Conservation (phyloP, 75 land plant species). For the Larix kaempferi region DNA sequence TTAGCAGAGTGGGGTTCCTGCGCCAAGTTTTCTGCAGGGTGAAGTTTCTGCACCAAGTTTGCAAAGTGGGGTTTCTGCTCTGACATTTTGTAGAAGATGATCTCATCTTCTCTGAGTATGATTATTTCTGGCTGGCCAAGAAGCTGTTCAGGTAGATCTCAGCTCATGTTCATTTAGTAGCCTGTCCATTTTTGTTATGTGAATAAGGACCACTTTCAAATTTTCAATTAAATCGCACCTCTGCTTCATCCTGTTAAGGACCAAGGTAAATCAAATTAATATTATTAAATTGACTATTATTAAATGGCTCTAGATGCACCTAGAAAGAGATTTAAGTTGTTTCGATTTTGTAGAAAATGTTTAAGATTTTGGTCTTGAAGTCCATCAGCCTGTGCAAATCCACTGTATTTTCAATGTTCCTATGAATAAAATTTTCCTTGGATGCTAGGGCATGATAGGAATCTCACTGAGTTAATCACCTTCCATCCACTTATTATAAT, state of each 20-base stretch:
- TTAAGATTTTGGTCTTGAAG: background rate
- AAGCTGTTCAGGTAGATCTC: background rate
- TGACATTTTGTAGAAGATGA: constrained; percentile 5
- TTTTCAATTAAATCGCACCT: background rate
- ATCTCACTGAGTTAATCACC: too few species aligned
- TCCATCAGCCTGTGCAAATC: background rate
- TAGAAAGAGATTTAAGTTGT: background rate
- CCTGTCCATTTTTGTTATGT: background rate
- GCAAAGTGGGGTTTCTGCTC: background rate
- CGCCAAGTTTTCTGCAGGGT: background rate
- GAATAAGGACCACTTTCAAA: background rate
- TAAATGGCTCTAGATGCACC: background rate
- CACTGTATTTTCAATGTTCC: too few species aligned
- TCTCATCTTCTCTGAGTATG: background rate
- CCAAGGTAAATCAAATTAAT: background rate
- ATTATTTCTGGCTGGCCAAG: background rate
- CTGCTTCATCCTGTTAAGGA: background rate
- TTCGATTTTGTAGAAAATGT: background rate
- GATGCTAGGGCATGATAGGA: too few species aligned
- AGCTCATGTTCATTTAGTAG: background rate
- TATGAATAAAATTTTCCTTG: too few species aligned
- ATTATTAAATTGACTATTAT: background rate
- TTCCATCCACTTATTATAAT: too few species aligned
- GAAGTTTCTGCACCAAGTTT: background rate
- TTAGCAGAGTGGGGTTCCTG: background rate